A percentile compares a stretch with the other conserved stretches of the same genome.
phyloP scores from a whole-genome alignment of 768 basidiomycete genomes.

The Podaxis carcinomalis region DNA sequence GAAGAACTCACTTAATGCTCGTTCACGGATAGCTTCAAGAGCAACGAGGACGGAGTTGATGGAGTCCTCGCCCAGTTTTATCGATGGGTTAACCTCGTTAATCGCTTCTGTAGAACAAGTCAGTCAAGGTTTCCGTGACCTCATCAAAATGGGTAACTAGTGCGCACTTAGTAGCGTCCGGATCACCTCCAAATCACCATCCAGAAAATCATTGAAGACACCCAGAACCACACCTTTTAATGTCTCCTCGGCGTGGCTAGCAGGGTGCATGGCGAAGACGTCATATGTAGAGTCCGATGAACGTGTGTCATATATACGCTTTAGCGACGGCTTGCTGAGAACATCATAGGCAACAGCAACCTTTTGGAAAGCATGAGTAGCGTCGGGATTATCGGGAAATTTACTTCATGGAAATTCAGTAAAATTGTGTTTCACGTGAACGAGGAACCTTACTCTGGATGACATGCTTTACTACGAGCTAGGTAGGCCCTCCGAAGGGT shows the following conservation, averaged over 20 bases:
- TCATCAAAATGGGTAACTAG: neutral
- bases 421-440: neutral
- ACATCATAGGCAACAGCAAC: conserved; percentile 82
- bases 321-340: conserved; percentile 67
- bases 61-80: conserved; percentile 73
- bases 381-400: conserved; percentile 70
- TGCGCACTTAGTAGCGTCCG: conserved; percentile 68
- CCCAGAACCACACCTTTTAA: conserved; percentile 69
- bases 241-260: conserved; percentile 71
- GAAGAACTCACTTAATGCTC: conserved; percentile 58
- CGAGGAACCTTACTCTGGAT: conserved; percentile 72
- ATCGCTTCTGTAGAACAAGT: conserved; percentile 49
- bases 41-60: conserved; percentile 72
- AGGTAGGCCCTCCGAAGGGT: conserved; percentile 75
- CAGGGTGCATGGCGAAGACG: conserved; percentile 49
- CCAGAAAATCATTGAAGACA: conserved; percentile 77
- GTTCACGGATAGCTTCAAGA: conserved; percentile 67
- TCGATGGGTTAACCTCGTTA: conserved; percentile 75
- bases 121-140: neutral
- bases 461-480: conserved; percentile 67
- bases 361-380: conserved; percentile 83
- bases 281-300: conserved; percentile 44
- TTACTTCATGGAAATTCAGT: conserved; percentile 45
- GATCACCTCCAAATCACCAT: conserved; percentile 86
- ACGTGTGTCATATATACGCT: conserved; percentile 64